These are phyloP conservation scores for Straminergon stramineum DNA, from an alignment of 225 moss, liverwort and hornwort genomes.

Conservation along the genomic window DNA sequence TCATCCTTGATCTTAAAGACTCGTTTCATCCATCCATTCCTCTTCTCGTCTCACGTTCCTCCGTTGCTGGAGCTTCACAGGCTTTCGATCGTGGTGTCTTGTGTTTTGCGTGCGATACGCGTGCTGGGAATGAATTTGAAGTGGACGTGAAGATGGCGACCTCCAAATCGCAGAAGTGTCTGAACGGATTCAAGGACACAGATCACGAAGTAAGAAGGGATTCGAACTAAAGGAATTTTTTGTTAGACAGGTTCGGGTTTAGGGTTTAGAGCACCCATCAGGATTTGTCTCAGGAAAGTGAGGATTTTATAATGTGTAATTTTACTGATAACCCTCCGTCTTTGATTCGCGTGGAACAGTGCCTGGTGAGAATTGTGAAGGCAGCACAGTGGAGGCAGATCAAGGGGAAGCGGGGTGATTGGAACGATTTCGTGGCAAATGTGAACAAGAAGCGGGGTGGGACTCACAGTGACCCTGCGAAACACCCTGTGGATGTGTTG, in stretches of 20 bases:
- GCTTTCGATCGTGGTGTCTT: background rate
- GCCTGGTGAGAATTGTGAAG: slow-evolving; percentile 47
- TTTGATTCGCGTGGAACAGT: slow-evolving; percentile 10
- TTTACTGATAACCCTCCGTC: background rate
- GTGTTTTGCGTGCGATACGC: background rate
- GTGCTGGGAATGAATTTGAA: background rate
- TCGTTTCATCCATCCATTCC: background rate
- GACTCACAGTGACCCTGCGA: slow-evolving; percentile 17
- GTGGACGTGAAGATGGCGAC: background rate
- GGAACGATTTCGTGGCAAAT: slow-evolving; percentile 38
- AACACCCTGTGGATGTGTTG: slow-evolving; percentile 37
- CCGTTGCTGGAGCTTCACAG: background rate
- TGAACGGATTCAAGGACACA: slow-evolving; percentile 16
- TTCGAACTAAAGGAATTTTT: background rate
- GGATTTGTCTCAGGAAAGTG: background rate
- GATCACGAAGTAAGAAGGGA: slow-evolving; percentile 20
- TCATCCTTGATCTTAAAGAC: background rate
- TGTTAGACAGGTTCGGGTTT: background rate
- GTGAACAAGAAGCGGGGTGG: slow-evolving; percentile 31
- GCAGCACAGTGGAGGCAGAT: slow-evolving; percentile 24
- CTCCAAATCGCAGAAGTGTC: background rate
- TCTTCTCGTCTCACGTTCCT: background rate
- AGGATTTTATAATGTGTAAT: background rate
- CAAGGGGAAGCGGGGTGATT: slow-evolving; percentile 41
- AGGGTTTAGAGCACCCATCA: background rate